Evolutionary conservation across 2,329 filamentous ascomycete species (phyloP).

Genomic region (Fusarium tupiense): DNA sequence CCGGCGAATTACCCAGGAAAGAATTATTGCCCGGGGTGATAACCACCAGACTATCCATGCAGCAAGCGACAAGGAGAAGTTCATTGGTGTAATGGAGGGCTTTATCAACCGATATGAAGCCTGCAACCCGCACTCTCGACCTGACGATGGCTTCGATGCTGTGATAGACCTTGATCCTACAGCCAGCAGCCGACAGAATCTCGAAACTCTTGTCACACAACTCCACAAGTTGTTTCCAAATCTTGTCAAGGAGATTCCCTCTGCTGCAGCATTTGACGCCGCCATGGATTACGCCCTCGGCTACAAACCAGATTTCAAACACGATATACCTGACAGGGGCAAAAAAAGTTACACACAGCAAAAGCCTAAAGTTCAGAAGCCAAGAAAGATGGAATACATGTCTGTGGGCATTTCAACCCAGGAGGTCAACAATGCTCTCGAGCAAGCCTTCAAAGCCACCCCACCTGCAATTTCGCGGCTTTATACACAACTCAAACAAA

Average conservation of each 20-base stretch:
- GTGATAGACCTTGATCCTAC: constrained; percentile 86
- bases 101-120: constrained; percentile 89
- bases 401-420: constrained; percentile 57
- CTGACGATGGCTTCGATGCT: constrained; percentile 84
- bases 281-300: constrained; percentile 80
- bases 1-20: constrained; percentile 76
- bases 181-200: constrained; percentile 81
- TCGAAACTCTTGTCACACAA: constrained; percentile 79
- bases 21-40: constrained; percentile 87
- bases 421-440: constrained; percentile 65
- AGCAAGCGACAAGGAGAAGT: constrained; percentile 75
- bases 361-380: constrained; percentile 42
- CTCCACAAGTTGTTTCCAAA: constrained; percentile 82
- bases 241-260: constrained; percentile 77
- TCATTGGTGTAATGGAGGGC: constrained; percentile 92
- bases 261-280: constrained; percentile 76
- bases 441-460: constrained; percentile 72
- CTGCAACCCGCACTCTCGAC: constrained; percentile 70
- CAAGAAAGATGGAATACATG: constrained; percentile 65
- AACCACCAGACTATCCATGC: constrained; percentile 99
- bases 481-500: constrained; percentile 79
- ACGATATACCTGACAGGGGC: constrained; percentile 72
- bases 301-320: constrained; percentile 80
- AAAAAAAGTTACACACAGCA: constrained; percentile 50
- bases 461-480: constrained; percentile 61